Evolutionary conservation across 306 rosid species (phyloP).

Genomic region (Vigna mungo): DNA sequence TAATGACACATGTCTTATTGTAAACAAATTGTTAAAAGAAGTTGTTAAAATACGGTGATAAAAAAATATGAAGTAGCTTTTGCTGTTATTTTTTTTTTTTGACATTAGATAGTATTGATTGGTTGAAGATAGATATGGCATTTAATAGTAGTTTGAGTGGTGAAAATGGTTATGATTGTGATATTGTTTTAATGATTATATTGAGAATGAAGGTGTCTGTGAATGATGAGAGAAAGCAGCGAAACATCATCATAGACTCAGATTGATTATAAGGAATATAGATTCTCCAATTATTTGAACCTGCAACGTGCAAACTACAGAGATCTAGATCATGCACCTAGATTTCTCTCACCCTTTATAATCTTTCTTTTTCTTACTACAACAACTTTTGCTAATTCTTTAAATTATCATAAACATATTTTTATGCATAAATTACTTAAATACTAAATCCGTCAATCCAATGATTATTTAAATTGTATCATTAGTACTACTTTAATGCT

Average conservation of each 20-base stretch:
- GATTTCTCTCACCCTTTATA: not conserved
- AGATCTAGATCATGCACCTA: not conserved
- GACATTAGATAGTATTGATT: not conserved
- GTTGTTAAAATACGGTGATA: too few relatives aligned
- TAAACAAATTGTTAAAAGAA: too few relatives aligned
- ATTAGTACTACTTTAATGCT: too few relatives aligned
- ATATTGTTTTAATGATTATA: constrained; percentile 17
- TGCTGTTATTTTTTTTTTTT: not conserved
- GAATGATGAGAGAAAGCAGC: not conserved
- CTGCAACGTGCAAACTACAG: constrained; percentile 23
- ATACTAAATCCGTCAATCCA: too few relatives aligned
- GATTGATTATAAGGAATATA: constrained; percentile 12
- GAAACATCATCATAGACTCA: not conserved
- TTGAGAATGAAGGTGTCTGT: constrained; percentile 13
- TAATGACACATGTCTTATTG: too few relatives aligned
- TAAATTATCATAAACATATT: not conserved
- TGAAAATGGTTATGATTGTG: constrained; percentile 24
- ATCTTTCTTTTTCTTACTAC: not conserved
- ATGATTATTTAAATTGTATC: too few relatives aligned
- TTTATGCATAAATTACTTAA: too few relatives aligned
- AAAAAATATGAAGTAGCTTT: too few relatives aligned
- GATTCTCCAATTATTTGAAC: constrained; percentile 26
- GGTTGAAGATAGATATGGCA: not conserved
- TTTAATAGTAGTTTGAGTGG: not conserved
- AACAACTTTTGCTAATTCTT: not conserved